phyloP scores from a whole-genome alignment of 108 stramenopile genomes.

The Fragilariopsis cylindrus region DNA sequence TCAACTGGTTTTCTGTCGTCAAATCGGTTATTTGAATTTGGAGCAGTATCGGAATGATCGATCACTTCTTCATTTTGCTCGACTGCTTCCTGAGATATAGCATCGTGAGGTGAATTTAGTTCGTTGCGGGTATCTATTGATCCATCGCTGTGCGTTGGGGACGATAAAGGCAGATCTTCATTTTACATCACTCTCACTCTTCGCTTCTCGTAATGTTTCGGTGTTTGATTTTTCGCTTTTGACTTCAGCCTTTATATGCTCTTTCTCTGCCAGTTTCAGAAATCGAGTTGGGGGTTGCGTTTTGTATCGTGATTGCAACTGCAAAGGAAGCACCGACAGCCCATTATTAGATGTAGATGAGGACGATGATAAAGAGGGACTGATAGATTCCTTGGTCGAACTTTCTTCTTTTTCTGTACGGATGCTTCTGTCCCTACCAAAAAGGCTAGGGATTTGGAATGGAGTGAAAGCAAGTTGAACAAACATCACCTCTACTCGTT shows the following conservation, averaged over 20 bases:
- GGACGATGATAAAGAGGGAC: background rate
- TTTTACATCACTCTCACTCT: background rate
- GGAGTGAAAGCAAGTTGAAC: slow-evolving; percentile 71
- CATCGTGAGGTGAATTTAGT: background rate
- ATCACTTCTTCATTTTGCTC: background rate
- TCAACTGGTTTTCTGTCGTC: background rate
- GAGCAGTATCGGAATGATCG: slow-evolving; percentile 1
- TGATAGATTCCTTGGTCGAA: background rate
- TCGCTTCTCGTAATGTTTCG: too few relatives aligned
- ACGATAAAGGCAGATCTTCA: background rate
- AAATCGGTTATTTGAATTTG: background rate
- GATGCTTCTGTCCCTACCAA: background rate
- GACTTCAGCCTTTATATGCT: background rate
- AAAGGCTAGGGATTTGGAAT: slow-evolving; percentile 20
- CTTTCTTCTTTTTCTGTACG: background rate
- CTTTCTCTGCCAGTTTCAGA: slow-evolving; percentile 20
- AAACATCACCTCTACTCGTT: slow-evolving; percentile 56
- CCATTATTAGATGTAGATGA: background rate
- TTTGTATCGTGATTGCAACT: slow-evolving; percentile 19
- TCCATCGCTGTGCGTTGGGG: background rate
- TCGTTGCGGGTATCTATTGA: too few relatives aligned
- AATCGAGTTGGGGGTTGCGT: slow-evolving; percentile 18
- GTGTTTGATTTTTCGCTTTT: background rate
- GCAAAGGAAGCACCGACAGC: slow-evolving; percentile 5
- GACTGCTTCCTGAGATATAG: background rate